Base-by-base conservation (phyloP, 441 rosid genomes). In the Gossypium aridum region DNA sequence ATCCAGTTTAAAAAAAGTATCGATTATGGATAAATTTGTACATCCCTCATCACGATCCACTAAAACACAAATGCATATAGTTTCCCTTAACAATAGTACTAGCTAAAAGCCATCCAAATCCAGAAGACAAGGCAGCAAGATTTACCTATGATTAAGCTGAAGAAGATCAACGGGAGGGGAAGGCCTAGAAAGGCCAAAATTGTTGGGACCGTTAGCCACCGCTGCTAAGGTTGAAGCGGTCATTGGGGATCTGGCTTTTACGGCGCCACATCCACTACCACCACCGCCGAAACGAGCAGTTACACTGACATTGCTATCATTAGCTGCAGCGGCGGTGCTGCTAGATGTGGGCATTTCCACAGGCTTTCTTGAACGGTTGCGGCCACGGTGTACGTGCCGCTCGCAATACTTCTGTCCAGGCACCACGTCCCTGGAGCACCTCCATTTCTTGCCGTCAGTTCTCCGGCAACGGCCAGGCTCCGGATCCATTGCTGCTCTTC, bases 291-390 rank as follows among this genome's bases (percentile, higher is more conserved):
- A 59, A 25, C 80, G 31, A 49, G 74, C 14, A 0, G 68, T 64
- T 0, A 45, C 7, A 55, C 66, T 9, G 3, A 39, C 45, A 39
- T 8, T 9, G 12, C 12, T 75, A 31, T 60, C 10, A 14, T 77
- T 12, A 13, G 83, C 13, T 25, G 39, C 10, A 6, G 53, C 14
- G 8, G 77, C 13, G 68, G 86, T 37, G 20, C 80, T 34, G 65
- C 66, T 74, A 20, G 88, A 76, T 16, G 90, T 84, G 85, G 94
- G 89, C 85, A 85, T 85, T 92, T 96, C 98, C 97, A 92, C 97
- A 87, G 92, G 98, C 97, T 96, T 96, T 96, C 97, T 96, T 92
- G 98, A 93, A 93, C 99, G 99, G 90, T 88, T 93, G 85, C 98
- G 97, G 90, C 99, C 97, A 71, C 97, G 97, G 84, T 93, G 97